Base-by-base conservation (phyloP, 768 basidiomycete genomes). In the Leccinum disarticulatum region DNA sequence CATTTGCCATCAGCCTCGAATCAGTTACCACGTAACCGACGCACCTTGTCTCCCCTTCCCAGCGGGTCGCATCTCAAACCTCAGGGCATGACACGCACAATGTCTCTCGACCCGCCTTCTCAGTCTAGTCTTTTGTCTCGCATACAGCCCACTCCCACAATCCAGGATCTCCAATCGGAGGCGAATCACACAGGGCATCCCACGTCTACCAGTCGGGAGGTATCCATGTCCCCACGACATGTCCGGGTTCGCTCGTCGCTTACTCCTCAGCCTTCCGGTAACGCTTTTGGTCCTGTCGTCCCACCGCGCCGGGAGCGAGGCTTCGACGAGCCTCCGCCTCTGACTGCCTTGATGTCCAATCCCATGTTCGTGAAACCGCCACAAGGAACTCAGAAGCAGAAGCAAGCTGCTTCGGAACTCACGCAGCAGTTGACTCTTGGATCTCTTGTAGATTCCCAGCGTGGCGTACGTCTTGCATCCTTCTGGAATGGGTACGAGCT, bases 361-460 rank as follows among this genome's bases (percentile, higher is more conserved):
- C 90, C 90, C 22, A 77, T 81, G 57, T 91, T 91, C 67, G 81
- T 92, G 14, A 87, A 81, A 63, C 81, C 85, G 0, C 88, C 89
- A 5, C 68, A 70, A 28, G 31, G 64, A 72, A 46, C 57, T 47
- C 74, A 66, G 55, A 74, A 66, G 46, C 60, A 62, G 14, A 74
- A 66, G 46, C 59, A 62, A 11, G 52, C 35, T 22, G 30, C 55
- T 30, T 56, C 62, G 17, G 74, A 70, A 30, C 58, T 65, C 54
- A 69, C 69, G 35, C 70, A 73, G 47, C 76, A 75, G 51, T 63
- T 80, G 2, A 87, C 86, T 49, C 74, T 88, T 43, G 86, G 86
- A 38, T 80, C 80, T n/a, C 73, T 87, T 6, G 77, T 80, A 14
- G 84, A 87, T 22, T 79, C 82, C 53, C 81, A 80, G 43, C 80